These are phyloP conservation scores for Cryomyces antarcticus DNA, from an alignment of 495 filamentous ascomycete species.

Conservation along the genomic window DNA sequence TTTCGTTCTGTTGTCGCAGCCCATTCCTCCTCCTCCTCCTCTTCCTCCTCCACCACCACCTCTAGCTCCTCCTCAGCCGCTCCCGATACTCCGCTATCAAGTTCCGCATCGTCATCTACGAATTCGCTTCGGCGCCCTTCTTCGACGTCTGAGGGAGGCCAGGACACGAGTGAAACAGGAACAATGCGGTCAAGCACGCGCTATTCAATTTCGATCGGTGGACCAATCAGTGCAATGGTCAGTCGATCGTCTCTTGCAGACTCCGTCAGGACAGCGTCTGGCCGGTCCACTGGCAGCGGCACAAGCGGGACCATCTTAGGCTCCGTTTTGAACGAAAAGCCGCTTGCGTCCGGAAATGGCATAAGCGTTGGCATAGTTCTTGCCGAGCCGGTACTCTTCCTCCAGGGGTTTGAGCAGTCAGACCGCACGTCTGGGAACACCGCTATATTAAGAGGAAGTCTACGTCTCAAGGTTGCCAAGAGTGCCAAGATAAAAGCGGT, in stretches of 20 bases:
- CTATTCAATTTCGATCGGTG: background rate
- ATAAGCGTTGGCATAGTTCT: slow-evolving; percentile 29
- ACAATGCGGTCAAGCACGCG: background rate
- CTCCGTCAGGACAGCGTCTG: slow-evolving; percentile 2
- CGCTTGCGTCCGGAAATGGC: slow-evolving; percentile 28
- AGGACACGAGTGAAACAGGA: background rate
- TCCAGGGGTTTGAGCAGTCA: slow-evolving; percentile 71
- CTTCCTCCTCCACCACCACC: background rate
- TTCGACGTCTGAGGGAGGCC: no score
- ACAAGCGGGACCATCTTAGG: background rate
- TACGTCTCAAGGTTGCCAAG: slow-evolving; percentile 70
- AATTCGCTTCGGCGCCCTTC: no score
- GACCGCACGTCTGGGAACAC: slow-evolving; percentile 47
- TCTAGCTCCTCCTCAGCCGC: slow-evolving; percentile 1
- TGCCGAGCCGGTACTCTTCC: slow-evolving; percentile 75
- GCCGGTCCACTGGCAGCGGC: background rate
- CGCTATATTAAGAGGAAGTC: slow-evolving; percentile 67
- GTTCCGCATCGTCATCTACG: background rate
- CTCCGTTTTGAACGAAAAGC: slow-evolving; percentile 23
- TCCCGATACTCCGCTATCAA: background rate
- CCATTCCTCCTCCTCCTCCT: background rate
- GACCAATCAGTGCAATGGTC: slow-evolving; percentile 4
- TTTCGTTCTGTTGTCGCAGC: slow-evolving; percentile 19
- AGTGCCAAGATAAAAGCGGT: slow-evolving; percentile 90
- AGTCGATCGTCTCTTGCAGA: slow-evolving; percentile 8